Conservation (phyloP, 2,329 filamentous ascomycete species). For the Trematosphaeria pertusa region DNA sequence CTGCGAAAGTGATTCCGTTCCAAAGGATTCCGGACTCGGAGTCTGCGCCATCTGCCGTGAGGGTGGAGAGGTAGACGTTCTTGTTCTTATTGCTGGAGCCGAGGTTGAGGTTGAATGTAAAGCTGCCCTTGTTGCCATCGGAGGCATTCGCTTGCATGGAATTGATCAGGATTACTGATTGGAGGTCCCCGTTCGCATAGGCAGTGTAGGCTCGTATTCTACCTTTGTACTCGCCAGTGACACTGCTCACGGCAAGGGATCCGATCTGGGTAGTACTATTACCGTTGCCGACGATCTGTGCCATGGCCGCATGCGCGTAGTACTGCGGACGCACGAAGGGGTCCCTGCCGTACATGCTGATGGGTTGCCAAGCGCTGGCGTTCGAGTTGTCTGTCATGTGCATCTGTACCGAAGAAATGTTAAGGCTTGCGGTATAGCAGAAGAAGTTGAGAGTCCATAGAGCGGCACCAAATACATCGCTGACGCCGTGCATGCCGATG, state of each 20-base stretch:
- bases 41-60: conserved; percentile 57
- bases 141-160: conserved; percentile 52
- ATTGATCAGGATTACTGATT: conserved; percentile 57
- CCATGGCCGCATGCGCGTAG: conserved; percentile 60
- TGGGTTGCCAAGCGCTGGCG: conserved; percentile 59
- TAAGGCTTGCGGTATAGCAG: conserved; percentile 57
- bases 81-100: conserved; percentile 49
- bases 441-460: conserved; percentile 63
- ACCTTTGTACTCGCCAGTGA: conserved; percentile 48
- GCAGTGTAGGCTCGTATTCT: conserved; percentile 54
- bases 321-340: conserved; percentile 58
- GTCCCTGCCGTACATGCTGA: conserved; percentile 47
- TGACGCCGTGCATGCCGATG: conserved; percentile 55
- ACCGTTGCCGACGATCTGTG: conserved; percentile 57
- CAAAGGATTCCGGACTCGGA: conserved; percentile 52
- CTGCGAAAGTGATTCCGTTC: conserved; percentile 56
- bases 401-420: conserved; percentile 57
- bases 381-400: conserved; percentile 64
- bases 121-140: conserved; percentile 44
- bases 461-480: conserved; percentile 58
- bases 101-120: conserved; percentile 53
- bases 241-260: conserved; percentile 36
- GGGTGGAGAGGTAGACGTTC: conserved; percentile 55
- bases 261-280: conserved; percentile 56
- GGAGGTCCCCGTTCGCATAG: conserved; percentile 53